These are phyloP conservation scores for Paspalum vaginatum DNA, from an alignment of 176 grass and related monocot genomes.

Conservation along the genomic window DNA sequence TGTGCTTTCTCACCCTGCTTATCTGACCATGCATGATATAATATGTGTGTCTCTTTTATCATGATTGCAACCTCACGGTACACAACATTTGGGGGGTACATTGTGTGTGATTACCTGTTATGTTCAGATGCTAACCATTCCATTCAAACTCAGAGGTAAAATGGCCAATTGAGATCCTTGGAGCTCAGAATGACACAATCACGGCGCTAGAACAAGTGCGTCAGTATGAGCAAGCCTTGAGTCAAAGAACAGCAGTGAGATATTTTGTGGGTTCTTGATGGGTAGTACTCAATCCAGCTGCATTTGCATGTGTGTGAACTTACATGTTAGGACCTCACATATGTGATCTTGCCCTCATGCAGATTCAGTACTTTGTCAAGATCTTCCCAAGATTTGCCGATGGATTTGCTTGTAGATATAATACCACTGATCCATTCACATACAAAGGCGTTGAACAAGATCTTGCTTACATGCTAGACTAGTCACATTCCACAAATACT, in stretches of 20 bases:
- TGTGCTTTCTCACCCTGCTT: slow-evolving; percentile 11
- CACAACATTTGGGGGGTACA: background rate
- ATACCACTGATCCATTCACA: slow-evolving; percentile 6
- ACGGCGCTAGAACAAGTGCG: slow-evolving; percentile 20
- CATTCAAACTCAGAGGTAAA: slow-evolving; percentile 2
- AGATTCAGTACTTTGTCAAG: slow-evolving; percentile 38
- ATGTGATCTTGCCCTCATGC: background rate
- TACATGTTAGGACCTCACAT: background rate
- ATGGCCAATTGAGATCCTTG: slow-evolving; percentile 43
- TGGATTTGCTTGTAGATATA: slow-evolving; percentile 42
- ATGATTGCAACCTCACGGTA: no score
- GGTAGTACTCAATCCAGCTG: background rate
- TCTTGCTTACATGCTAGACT: slow-evolving; percentile 31
- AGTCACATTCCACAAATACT: slow-evolving; percentile 39
- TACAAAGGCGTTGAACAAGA: slow-evolving; percentile 18
- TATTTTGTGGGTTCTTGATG: background rate
- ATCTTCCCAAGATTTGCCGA: slow-evolving; percentile 31
- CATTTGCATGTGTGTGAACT: background rate
- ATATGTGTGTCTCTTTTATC: background rate
- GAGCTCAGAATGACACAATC: slow-evolving; percentile 25
- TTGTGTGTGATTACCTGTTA: background rate
- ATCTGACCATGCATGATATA: slow-evolving; percentile 9
- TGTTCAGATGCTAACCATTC: background rate
- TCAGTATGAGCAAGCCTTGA: background rate
- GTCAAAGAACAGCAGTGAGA: background rate